Evolutionary conservation across 805 yeast genomes (phyloP), one percentile per base, ranked within the genome.

Genomic region (Barnettozyma pratensis): DNA sequence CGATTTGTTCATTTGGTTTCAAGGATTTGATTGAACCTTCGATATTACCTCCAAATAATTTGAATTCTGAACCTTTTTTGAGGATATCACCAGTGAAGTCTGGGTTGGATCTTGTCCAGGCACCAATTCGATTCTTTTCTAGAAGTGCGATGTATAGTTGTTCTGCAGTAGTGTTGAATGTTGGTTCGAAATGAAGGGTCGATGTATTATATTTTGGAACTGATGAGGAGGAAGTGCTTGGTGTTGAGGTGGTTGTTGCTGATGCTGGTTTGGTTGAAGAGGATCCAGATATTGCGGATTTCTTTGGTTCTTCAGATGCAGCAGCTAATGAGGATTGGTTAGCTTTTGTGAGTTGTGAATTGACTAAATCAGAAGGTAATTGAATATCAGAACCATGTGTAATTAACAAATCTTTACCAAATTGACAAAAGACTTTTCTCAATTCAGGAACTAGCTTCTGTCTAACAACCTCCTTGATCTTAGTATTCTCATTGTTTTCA

Each of bases 361-460:
- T 72, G 37, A 76, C 84, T 65, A 85, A 81, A 44, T 78, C 80
- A 39, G 75, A 83, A 9, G 85, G 83, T 45, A 87, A 81, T 71
- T 94, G 98, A 59, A 94, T 90, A 64, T 87, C 97, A 43, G 83
- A 78, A 39, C 96, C 94, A 58, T 94, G 88, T 5, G 75, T 77
- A 12, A 64, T 63, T 58, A 94, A 82, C 65, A 94, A 77, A 57
- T 87, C 96, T 27, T 70, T 69, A 28, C 97, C 97, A 63, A 92
- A 94, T 44, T 72, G 67, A 42, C 70, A 67, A 57, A 92, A 77
- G 19, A 68, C 57, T 31, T 70, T 62, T 64, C 96, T 80, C 52
- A 92, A 70, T 64, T 81, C 62, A 19, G 97, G 97, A 27, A 90
- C 69, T 41, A 94, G 59, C 42, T 77, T 64, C 44, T 62, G 53